These are phyloP conservation scores for Diaporthe vaccinii DNA, from an alignment of 2,329 filamentous ascomycete genomes.

Conservation along the genomic window DNA sequence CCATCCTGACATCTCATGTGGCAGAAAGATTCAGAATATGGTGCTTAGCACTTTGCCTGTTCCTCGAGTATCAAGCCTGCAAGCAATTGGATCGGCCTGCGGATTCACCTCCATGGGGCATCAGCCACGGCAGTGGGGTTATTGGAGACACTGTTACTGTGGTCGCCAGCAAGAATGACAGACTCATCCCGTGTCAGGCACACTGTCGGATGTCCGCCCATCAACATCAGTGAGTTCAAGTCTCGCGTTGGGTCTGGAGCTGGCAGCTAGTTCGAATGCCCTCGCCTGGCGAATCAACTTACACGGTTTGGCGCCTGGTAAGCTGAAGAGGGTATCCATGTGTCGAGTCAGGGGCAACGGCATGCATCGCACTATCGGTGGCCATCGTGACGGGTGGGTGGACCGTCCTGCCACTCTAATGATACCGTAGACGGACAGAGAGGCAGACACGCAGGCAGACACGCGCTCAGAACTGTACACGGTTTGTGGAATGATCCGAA, in stretches of 20 bases:
- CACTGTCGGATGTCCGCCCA: constrained; percentile 3
- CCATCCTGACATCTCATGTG: neutral
- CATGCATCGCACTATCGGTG: constrained; percentile 5
- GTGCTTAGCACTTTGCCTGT: neutral
- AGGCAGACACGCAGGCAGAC: neutral
- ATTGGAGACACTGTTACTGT: neutral
- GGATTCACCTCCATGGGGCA: neutral
- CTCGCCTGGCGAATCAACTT: constrained; percentile 33
- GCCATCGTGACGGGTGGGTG: constrained; percentile 1
- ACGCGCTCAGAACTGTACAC: neutral
- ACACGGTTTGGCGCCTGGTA: constrained; percentile 23
- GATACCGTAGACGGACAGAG: neutral
- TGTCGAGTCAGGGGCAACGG: constrained; percentile 12
- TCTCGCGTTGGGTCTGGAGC: neutral
- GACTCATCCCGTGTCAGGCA: constrained; percentile 1
- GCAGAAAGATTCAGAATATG: neutral
- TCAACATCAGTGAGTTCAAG: neutral
- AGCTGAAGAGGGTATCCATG: constrained; percentile 6
- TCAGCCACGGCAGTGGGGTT: neutral
- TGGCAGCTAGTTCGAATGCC: neutral
- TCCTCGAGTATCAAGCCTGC: too few species aligned
- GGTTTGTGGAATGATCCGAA: constrained; percentile 2
- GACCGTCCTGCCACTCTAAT: neutral
- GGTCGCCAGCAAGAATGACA: too few species aligned
- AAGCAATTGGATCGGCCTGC: neutral